These are phyloP conservation scores for Cicer yamashitae DNA, from an alignment of 306 rosid species.

Conservation along the genomic window DNA sequence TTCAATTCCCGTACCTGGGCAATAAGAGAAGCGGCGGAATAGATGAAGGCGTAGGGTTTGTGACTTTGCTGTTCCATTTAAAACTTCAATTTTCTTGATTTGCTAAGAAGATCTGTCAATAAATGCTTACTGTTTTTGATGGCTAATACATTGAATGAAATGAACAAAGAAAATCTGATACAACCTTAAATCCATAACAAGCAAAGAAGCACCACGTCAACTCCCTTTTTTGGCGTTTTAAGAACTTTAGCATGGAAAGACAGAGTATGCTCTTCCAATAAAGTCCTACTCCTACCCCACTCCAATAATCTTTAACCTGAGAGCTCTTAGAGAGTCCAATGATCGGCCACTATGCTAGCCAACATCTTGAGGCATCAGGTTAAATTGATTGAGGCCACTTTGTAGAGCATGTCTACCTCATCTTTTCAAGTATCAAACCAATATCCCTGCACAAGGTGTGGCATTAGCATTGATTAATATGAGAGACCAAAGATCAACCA, in stretches of 20 bases:
- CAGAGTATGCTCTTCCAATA: background rate
- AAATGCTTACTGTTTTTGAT: conserved; percentile 6
- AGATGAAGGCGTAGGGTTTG: conserved; percentile 25
- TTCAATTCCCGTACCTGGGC: background rate
- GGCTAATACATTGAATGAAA: background rate
- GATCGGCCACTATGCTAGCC: background rate
- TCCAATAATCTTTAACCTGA: background rate
- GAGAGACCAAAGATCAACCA: conserved; percentile 28
- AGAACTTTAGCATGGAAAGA: conserved; percentile 28
- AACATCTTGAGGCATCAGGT: conserved; percentile 10
- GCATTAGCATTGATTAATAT: conserved; percentile 19
- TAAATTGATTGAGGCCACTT: background rate
- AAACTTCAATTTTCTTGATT: background rate
- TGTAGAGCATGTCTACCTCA: conserved; percentile 7
- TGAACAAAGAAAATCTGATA: background rate
- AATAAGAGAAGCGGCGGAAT: conserved; percentile 2
- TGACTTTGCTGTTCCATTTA: background rate
- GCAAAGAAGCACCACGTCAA: background rate
- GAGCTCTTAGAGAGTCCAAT: background rate
- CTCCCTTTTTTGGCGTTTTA: background rate
- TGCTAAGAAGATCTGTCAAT: background rate
- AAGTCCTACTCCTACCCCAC: background rate
- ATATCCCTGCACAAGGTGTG: conserved; percentile 27
- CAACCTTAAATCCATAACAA: background rate
- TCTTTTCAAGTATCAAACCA: conserved; percentile 22